phyloP scores from a whole-genome alignment of 2,329 filamentous ascomycete genomes.

The Coleophoma eucalyptorum region DNA sequence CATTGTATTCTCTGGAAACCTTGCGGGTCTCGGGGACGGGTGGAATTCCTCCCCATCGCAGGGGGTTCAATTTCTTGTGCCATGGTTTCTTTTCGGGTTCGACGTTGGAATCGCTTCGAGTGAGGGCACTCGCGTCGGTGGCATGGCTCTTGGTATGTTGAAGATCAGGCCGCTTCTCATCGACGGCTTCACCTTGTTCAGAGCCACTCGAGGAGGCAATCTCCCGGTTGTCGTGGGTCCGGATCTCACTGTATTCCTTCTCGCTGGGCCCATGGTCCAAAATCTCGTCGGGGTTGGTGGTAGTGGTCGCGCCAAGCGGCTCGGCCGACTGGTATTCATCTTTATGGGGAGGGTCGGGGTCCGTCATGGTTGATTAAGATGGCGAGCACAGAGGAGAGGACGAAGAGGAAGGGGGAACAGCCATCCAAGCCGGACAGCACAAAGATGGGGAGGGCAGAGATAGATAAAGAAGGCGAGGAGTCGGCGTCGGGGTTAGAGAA shows the following conservation, averaged over 20 bases:
- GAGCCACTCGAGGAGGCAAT: conserved; percentile 14
- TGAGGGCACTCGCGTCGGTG: conserved; percentile 47
- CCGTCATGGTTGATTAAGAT: background rate
- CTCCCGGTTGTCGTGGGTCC: conserved; percentile 9
- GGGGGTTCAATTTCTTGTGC: conserved; percentile 58
- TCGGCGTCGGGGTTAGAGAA: too few relatives aligned
- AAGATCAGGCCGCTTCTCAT: conserved; percentile 28
- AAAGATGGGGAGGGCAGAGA: too few relatives aligned
- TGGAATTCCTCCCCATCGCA: conserved; percentile 55
- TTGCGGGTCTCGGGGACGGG: conserved; percentile 49
- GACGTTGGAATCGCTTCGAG: conserved; percentile 32
- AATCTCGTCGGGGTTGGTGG: conserved; percentile 12
- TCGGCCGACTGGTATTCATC: conserved; percentile 6
- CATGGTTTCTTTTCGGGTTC: conserved; percentile 48
- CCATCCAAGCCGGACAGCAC: too few relatives aligned
- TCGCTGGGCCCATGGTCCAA: conserved; percentile 14
- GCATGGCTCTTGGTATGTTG: conserved; percentile 46
- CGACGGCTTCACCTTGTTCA: conserved; percentile 7
- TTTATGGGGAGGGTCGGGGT: background rate
- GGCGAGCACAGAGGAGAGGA: background rate
- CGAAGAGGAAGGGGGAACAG: background rate
- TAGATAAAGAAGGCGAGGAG: too few relatives aligned
- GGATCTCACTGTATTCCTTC: conserved; percentile 20
- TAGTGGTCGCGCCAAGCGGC: conserved; percentile 7
- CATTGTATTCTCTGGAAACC: conserved; percentile 66